Base-by-base conservation (phyloP, 2,329 filamentous ascomycete genomes). In the Teratosphaeria destructans region DNA sequence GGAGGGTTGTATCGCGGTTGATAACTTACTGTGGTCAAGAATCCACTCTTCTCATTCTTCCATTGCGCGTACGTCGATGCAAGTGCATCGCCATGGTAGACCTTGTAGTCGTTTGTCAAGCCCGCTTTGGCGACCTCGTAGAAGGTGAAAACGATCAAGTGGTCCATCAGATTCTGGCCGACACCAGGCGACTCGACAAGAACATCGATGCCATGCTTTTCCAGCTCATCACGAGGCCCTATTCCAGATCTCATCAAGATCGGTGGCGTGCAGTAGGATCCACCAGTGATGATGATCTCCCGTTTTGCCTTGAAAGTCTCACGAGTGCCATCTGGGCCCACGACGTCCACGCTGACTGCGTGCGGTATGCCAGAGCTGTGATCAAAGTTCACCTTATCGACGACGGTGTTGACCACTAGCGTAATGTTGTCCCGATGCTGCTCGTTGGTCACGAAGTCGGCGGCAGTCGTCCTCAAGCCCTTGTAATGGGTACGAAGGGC, bases 381-480 rank as follows among this genome's bases (percentile, higher is more conserved):
- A 43, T 87, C 85, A 64, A 86, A 87, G 43, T 77, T 76, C 70
- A 90, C 73, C 70, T 85, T 86, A 57, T 86, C 85, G 62, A 83
- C 88, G 55, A 88, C 74, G 43, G 80, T 83, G 73, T 87, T 86
- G 3, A 80, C 76, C 55, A 77, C 75, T 57, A 86, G 75, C 60
- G 84, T 81, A 1, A 86, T 49, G 43, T 49, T 49, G 43, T 49
- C 43, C 43, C 43, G 43, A 23, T 23, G 43, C 19, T 49, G 43
- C 43, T 49, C 43, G 23, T 49, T 19, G n/a, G 43, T 49, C 43
- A 49, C 43, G 10, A 49, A 49, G 19, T 49, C 43, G 19, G 43
- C 43, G 19, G 43, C 43, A 23, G 43, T 49, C 43, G 43, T 49
- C 43, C 43, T 49, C n/a, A 49, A 23, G 43, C 43, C 43, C 23